phyloP scores from a whole-genome alignment of 1,284 basidiomycete genomes.

The Kalmanozyma brasiliensis region DNA sequence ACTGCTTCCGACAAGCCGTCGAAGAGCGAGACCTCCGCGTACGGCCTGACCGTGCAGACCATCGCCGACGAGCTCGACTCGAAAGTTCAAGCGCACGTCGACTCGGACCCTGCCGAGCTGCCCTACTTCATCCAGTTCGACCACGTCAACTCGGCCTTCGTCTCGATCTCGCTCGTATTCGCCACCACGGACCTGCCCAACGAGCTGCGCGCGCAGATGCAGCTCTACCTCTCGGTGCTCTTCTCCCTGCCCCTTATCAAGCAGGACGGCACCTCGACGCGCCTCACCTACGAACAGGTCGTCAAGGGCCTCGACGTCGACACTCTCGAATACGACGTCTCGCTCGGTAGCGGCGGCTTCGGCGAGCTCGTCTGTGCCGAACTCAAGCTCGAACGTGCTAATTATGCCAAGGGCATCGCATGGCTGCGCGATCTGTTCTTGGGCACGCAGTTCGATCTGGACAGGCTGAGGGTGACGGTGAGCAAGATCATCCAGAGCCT shows the following conservation, averaged over 20 bases:
- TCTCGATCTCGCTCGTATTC: slow-evolving; percentile 77
- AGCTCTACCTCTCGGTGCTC: slow-evolving; percentile 85
- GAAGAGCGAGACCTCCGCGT: slow-evolving; percentile 14
- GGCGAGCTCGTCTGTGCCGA: slow-evolving; percentile 80
- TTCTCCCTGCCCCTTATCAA: slow-evolving; percentile 87
- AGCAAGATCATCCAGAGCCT: slow-evolving; percentile 91
- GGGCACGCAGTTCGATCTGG: slow-evolving; percentile 81
- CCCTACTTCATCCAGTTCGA: slow-evolving; percentile 92
- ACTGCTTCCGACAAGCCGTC: background rate
- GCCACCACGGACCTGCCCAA: slow-evolving; percentile 69
- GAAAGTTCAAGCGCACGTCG: slow-evolving; percentile 76
- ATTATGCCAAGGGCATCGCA: slow-evolving; percentile 83
- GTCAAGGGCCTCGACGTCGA: slow-evolving; percentile 89
- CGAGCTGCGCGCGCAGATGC: slow-evolving; percentile 73
- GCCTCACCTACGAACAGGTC: slow-evolving; percentile 86
- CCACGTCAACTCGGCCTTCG: slow-evolving; percentile 83
- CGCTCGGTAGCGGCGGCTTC: slow-evolving; percentile 75
- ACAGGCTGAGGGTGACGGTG: slow-evolving; percentile 85
- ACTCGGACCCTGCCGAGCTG: slow-evolving; percentile 76
- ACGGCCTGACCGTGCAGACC: slow-evolving; percentile 27
- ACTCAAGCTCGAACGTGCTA: slow-evolving; percentile 79
- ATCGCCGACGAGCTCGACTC: slow-evolving; percentile 55
- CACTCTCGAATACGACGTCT: slow-evolving; percentile 85
- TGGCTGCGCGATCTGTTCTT: slow-evolving; percentile 93
- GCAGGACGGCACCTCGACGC: slow-evolving; percentile 74